Evolutionary conservation across 1,284 basidiomycete species (phyloP).

Genomic region (Ganoderma multipileum): DNA sequence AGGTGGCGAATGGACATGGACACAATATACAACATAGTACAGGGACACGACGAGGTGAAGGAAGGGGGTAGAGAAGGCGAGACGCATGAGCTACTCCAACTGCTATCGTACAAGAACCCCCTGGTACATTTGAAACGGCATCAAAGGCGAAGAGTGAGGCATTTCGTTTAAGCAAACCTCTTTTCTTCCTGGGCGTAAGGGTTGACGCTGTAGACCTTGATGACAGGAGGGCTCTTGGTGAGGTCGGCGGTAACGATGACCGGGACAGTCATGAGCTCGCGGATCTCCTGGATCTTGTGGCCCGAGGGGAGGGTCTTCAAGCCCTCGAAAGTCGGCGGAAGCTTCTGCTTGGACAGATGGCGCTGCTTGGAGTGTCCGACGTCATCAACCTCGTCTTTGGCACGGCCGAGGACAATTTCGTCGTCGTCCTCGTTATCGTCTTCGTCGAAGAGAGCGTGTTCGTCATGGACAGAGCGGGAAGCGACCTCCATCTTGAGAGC

Average conservation of each 20-base stretch:
- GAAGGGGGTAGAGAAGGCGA: not conserved
- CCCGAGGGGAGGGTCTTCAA: constrained; percentile 73
- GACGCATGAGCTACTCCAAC: constrained; percentile 22
- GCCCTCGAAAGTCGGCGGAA: constrained; percentile 81
- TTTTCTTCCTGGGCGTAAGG: constrained; percentile 71
- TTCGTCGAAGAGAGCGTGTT: constrained; percentile 89
- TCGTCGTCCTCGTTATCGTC: constrained; percentile 82
- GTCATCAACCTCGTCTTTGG: constrained; percentile 49
- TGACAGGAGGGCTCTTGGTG: constrained; percentile 93
- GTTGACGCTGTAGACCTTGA: constrained; percentile 91
- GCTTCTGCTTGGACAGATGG: constrained; percentile 74
- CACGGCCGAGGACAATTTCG: constrained; percentile 80
- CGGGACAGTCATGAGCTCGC: constrained; percentile 88
- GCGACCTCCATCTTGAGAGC: constrained; percentile 87
- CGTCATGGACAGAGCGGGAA: constrained; percentile 82
- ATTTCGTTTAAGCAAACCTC: constrained; percentile 32
- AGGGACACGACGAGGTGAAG: not conserved
- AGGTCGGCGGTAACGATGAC: constrained; percentile 93
- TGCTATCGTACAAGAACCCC: constrained; percentile 31
- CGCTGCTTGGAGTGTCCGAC: constrained; percentile 78
- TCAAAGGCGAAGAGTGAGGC: constrained; percentile 11
- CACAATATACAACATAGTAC: constrained; percentile 17
- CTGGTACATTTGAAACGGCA: constrained; percentile 10
- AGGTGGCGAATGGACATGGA: not conserved
- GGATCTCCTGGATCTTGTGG: constrained; percentile 93